A percentile compares a stretch with the other conserved stretches of the same genome.
phyloP scores from a whole-genome alignment of 176 grass and related monocot species.

The Hordeum marinum region DNA sequence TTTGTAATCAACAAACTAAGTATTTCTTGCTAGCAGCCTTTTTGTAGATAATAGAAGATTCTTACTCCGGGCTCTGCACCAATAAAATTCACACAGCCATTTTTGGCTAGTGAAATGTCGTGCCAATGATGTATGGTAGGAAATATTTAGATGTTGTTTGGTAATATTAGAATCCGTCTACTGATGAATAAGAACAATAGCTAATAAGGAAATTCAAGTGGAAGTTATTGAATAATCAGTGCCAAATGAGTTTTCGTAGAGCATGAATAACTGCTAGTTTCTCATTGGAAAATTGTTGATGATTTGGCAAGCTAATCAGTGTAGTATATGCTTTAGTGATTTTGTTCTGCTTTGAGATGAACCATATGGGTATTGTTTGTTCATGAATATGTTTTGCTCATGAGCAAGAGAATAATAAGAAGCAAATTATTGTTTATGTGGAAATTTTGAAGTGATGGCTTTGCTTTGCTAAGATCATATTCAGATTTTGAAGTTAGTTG shows the following conservation, averaged over 20 bases:
- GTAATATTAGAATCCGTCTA: neutral
- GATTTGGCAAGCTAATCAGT: neutral
- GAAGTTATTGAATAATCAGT: neutral
- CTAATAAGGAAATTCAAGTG: neutral
- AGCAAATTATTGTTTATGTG: neutral
- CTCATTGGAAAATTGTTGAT: neutral
- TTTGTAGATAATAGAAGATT: neutral
- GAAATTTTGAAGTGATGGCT: neutral
- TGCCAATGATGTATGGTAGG: neutral
- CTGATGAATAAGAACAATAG: neutral
- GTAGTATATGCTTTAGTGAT: neutral
- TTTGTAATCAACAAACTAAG: neutral
- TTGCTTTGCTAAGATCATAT: neutral
- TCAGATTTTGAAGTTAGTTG: conserved; percentile 1
- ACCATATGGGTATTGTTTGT: neutral
- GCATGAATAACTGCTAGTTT: neutral
- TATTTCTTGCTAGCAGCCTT: neutral
- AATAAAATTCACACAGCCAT: neutral
- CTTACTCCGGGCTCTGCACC: neutral
- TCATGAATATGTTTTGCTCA: neutral
- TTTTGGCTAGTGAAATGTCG: neutral
- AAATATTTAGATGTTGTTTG: neutral
- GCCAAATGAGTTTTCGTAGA: neutral
- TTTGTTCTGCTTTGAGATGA: neutral
- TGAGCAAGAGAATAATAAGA: neutral